phyloP scores from a whole-genome alignment of 139 green algal species.

The Pycnococcus provasolii region DNA sequence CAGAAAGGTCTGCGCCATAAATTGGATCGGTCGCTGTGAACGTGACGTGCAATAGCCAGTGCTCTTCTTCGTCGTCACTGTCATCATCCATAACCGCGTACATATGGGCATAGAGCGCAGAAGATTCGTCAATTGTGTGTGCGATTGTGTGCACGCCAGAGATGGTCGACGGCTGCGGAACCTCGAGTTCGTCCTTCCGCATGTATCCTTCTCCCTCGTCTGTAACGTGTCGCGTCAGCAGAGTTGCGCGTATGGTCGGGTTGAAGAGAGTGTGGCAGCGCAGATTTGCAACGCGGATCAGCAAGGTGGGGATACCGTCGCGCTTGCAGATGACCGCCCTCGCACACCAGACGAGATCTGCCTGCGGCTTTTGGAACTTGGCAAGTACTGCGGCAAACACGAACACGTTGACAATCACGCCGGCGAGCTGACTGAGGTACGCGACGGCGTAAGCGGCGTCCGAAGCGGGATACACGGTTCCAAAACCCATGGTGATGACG shows the following conservation, averaged over 20 bases:
- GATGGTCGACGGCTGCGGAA: background rate
- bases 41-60: background rate
- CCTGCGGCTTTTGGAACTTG: constrained; percentile 1
- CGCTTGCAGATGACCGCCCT: background rate
- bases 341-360: constrained; percentile 1
- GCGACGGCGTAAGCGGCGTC: background rate
- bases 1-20: background rate
- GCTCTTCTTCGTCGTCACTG: background rate
- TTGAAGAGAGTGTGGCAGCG: constrained; percentile 19
- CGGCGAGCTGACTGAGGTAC: background rate
- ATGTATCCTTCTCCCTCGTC: constrained; percentile 3
- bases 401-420: constrained; percentile 13
- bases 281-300: background rate
- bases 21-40: background rate
- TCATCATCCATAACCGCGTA: background rate
- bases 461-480: background rate
- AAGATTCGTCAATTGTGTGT: constrained; percentile 5
- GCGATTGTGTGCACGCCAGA: background rate
- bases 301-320: background rate
- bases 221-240: constrained; percentile 1
- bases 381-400: constrained; percentile 12
- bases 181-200: background rate
- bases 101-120: background rate
- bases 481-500: constrained; percentile 7
- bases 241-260: background rate